Evolutionary conservation across 2,329 filamentous ascomycete genomes (phyloP).

Genomic region (Drechslerella dactyloides): DNA sequence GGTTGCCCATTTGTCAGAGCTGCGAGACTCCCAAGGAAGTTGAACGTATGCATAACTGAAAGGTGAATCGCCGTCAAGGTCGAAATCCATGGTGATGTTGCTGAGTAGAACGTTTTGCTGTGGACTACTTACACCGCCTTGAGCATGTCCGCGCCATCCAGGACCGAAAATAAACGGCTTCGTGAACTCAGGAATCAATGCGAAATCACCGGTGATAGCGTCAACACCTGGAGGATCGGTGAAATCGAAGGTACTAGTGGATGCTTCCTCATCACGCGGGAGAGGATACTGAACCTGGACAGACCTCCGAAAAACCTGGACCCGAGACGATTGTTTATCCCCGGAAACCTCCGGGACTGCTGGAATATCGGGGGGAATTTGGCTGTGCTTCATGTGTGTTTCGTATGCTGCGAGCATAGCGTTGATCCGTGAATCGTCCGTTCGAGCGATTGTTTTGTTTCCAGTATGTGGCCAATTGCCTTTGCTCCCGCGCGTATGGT

Average conservation of each 20-base stretch:
- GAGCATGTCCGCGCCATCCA: constrained; percentile 26
- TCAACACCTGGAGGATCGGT: constrained; percentile 9
- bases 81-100: constrained; percentile 21
- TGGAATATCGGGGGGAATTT: background rate
- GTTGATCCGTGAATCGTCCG: constrained; percentile 17
- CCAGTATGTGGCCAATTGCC: constrained; percentile 37
- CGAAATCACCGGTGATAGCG: constrained; percentile 20
- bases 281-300: background rate
- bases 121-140: constrained; percentile 30
- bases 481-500: constrained; percentile 28
- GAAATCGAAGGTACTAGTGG: constrained; percentile 26
- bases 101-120: constrained; percentile 7
- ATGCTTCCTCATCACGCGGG: background rate
- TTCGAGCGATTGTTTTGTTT: constrained; percentile 14
- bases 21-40: constrained; percentile 19
- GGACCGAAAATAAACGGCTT: constrained; percentile 26
- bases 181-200: constrained; percentile 1
- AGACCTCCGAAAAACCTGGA: too few relatives aligned
- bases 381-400: background rate
- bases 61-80: constrained; percentile 10
- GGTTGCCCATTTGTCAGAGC: constrained; percentile 12
- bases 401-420: constrained; percentile 23
- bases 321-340: too few relatives aligned
- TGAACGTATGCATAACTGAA: constrained; percentile 29
- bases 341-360: too few relatives aligned